Conservation (phyloP, 805 yeast species). For the Candida coleopterorum region DNA sequence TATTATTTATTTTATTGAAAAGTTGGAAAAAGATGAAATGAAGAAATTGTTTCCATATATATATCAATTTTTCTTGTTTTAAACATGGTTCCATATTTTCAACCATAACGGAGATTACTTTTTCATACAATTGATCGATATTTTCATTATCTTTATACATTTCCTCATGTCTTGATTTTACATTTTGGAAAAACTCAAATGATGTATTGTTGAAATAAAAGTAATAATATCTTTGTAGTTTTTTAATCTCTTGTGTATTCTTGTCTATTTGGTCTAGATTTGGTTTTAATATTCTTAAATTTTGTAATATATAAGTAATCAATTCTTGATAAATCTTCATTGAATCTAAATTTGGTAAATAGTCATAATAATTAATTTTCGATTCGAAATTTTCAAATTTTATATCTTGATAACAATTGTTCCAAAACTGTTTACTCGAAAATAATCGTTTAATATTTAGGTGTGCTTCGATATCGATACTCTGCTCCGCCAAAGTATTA, state of each 20-base stretch:
- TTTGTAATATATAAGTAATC: not conserved
- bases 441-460: not conserved
- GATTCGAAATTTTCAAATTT: not conserved
- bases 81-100: not conserved
- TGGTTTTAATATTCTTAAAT: constrained; percentile 3
- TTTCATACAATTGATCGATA: not conserved
- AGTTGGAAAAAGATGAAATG: not conserved
- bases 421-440: constrained; percentile 5
- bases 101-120: not conserved
- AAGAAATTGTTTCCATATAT: constrained; percentile 3
- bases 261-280: not conserved
- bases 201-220: not conserved
- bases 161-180: not conserved
- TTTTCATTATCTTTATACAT: not conserved
- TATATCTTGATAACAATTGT: constrained; percentile 7
- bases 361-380: not conserved
- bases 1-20: too few species aligned
- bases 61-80: not conserved
- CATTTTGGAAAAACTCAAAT: not conserved
- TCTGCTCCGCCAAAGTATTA: too few species aligned
- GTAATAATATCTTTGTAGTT: not conserved
- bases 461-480: too few species aligned
- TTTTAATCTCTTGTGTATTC: not conserved
- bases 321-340: constrained; percentile 1
- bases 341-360: constrained; percentile 1